These are phyloP conservation scores for Penicillium expansum DNA, from an alignment of 2,329 filamentous ascomycete genomes.

Conservation along the genomic window DNA sequence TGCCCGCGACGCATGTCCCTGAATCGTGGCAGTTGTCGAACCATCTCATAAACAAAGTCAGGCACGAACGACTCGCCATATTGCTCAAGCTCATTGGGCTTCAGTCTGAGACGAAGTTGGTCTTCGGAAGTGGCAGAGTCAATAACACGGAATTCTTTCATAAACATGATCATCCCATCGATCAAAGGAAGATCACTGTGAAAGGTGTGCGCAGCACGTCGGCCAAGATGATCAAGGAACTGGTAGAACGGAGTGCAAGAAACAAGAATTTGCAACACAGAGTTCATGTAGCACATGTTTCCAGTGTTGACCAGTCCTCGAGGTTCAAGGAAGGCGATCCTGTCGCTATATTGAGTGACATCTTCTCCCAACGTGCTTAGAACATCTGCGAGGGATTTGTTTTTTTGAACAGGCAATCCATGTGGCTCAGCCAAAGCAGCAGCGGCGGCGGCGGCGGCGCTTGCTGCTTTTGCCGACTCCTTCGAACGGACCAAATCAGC, in stretches of 20 bases:
- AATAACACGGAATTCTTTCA: constrained; percentile 85
- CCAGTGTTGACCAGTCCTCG: constrained; percentile 93
- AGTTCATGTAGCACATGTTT: constrained; percentile 99
- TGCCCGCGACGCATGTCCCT: constrained; percentile 91
- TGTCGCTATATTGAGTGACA: constrained; percentile 55
- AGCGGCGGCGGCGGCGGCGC: constrained; percentile 28
- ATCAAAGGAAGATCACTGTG: constrained; percentile 92
- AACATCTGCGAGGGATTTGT: constrained; percentile 70
- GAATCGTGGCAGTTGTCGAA: constrained; percentile 81
- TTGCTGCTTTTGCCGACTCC: constrained; percentile 32
- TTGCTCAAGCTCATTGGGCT: constrained; percentile 79
- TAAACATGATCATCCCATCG: constrained; percentile 96
- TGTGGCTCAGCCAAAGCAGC: constrained; percentile 34
- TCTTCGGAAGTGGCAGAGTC: constrained; percentile 74
- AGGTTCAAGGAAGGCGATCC: constrained; percentile 82
- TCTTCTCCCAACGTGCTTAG: constrained; percentile 70
- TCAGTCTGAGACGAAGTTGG: constrained; percentile 69
- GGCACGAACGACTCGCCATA: constrained; percentile 90
- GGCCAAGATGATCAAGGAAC: constrained; percentile 83
- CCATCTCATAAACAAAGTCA: constrained; percentile 92
- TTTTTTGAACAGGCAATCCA: constrained; percentile 49
- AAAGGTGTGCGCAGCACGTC: constrained; percentile 82
- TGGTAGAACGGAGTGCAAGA: constrained; percentile 94
- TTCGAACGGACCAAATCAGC: constrained; percentile 63
- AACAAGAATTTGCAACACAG: constrained; percentile 91